phyloP scores from a whole-genome alignment of 140 eudicot species.

The Bidens hawaiensis region DNA sequence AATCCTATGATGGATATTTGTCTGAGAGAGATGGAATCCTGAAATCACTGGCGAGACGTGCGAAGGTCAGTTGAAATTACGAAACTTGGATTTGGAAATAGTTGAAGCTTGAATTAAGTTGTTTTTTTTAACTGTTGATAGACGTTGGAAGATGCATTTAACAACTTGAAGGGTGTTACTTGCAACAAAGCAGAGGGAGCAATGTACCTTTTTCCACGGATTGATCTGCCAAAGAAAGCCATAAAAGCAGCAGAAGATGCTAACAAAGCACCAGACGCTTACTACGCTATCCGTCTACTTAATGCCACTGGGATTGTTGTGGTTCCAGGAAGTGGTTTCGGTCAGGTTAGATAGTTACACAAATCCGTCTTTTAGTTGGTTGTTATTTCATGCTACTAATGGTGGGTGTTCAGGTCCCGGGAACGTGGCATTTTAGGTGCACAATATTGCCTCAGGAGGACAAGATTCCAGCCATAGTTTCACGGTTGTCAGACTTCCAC shows the following conservation, averaged over 20 bases:
- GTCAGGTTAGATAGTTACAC: conserved; percentile 89
- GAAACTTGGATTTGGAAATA: background rate
- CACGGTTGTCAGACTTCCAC: conserved; percentile 71
- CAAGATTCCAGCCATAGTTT: conserved; percentile 72
- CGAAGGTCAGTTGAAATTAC: conserved; percentile 56
- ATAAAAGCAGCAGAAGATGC: conserved; percentile 85
- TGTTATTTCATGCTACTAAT: background rate
- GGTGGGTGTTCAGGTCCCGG: conserved; percentile 47
- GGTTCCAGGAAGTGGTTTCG: conserved; percentile 92
- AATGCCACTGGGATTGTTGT: conserved; percentile 83
- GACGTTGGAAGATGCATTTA: conserved; percentile 83
- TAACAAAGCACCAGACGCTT: conserved; percentile 67
- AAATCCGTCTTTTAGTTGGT: too few relatives aligned
- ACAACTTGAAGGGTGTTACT: conserved; percentile 76
- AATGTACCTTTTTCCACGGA: conserved; percentile 85
- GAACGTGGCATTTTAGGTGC: conserved; percentile 97
- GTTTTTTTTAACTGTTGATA: conserved; percentile 8
- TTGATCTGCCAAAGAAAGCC: conserved; percentile 73
- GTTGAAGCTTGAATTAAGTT: background rate
- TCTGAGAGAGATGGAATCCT: conserved; percentile 82
- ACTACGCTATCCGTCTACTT: conserved; percentile 68
- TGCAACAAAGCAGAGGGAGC: conserved; percentile 98
- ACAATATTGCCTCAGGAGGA: conserved; percentile 95
- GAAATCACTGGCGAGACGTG: conserved; percentile 85
- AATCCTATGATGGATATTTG: conserved; percentile 62